phyloP scores from a whole-genome alignment of 2,329 filamentous ascomycete species.

The Colletotrichum sp. region DNA sequence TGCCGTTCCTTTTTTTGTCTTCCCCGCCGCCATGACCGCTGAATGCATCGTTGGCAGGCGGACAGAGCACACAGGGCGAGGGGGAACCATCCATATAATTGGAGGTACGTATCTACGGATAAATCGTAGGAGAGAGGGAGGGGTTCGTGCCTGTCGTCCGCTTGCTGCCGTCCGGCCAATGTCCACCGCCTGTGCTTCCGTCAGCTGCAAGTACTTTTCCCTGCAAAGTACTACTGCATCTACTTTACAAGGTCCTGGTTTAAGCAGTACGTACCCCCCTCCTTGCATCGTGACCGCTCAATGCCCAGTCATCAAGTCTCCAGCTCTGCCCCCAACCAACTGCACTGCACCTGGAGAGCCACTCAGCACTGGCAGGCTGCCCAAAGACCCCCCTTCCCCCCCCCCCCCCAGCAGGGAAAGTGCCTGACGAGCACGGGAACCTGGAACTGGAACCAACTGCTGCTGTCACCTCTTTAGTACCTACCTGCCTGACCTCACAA shows the following conservation, averaged over 20 bases:
- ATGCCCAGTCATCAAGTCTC: not conserved
- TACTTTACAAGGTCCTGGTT: not conserved
- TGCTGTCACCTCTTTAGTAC: not conserved
- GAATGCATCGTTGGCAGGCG: not conserved
- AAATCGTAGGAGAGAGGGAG: too few relatives aligned
- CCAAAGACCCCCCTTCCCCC: not conserved
- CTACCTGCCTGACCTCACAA: too few relatives aligned
- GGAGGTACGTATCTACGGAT: not conserved
- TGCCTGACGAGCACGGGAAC: slow-evolving; percentile 2
- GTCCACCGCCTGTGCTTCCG: not conserved
- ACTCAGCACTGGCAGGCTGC: not conserved
- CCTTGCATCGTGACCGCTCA: not conserved
- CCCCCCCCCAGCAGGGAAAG: slow-evolving; percentile 2
- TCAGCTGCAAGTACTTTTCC: not conserved
- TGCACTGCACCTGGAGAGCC: not conserved
- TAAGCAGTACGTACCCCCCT: not conserved
- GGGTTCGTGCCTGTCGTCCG: not conserved
- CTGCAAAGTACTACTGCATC: not conserved
- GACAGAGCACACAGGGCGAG: not conserved
- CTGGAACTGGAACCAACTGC: slow-evolving; percentile 10
- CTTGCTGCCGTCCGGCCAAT: not conserved
- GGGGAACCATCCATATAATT: not conserved
- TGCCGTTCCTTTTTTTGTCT: not conserved
- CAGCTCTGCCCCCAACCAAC: not conserved
- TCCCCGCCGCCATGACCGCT: not conserved